Percentiles rank a stretch among this genome's conserved stretches.
Conservation (phyloP, 2,329 filamentous ascomycete species). For the Ophiognomonia clavigignenti-juglandacearum region DNA sequence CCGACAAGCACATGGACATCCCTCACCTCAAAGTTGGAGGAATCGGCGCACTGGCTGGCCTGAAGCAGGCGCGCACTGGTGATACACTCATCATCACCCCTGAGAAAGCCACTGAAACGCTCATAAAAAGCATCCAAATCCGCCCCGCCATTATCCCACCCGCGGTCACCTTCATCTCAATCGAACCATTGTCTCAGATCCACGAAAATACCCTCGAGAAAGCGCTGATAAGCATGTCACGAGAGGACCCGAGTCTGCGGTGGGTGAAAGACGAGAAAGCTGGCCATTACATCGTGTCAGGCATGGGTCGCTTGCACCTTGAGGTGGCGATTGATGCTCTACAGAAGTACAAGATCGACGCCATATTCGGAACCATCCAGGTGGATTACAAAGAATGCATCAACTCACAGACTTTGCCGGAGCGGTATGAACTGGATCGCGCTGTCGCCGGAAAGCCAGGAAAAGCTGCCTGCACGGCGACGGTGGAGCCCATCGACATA, state of each 20-base stretch:
- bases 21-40: constrained; percentile 77
- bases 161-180: constrained; percentile 92
- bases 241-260: constrained; percentile 89
- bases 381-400: constrained; percentile 92
- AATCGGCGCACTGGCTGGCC: constrained; percentile 86
- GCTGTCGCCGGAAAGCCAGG: constrained; percentile 75
- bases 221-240: constrained; percentile 69
- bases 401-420: constrained; percentile 48
- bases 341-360: constrained; percentile 79
- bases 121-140: constrained; percentile 72
- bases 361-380: constrained; percentile 84
- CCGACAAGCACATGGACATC: constrained; percentile 80
- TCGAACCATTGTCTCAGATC: constrained; percentile 65
- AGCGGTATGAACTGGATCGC: constrained; percentile 67
- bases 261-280: constrained; percentile 83
- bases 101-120: constrained; percentile 58
- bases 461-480: constrained; percentile 69
- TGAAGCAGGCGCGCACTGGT: constrained; percentile 88
- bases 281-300: constrained; percentile 86
- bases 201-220: constrained; percentile 72
- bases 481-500: constrained; percentile 54
- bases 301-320: constrained; percentile 94
- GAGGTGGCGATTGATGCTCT: constrained; percentile 89
- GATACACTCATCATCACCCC: constrained; percentile 81
- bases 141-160: constrained; percentile 85